phyloP scores from a whole-genome alignment of 176 grass and related monocot species.

The Carex scoparia region DNA sequence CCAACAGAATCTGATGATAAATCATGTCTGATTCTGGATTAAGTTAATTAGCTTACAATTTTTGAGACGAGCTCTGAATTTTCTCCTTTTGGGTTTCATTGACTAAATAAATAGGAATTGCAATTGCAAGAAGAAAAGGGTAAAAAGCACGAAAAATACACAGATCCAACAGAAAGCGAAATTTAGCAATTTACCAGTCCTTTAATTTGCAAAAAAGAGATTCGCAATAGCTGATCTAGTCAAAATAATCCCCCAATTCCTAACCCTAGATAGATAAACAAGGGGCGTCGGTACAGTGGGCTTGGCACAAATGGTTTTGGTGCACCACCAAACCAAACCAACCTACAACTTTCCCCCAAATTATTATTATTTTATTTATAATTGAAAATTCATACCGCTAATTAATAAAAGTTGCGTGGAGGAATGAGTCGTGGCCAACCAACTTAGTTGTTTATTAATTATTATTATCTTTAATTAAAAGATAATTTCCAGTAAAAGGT shows the following conservation, averaged over 20 bases:
- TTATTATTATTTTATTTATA: neutral
- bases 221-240: conserved; percentile 14
- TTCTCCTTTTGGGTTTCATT: conserved; percentile 24
- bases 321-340: neutral
- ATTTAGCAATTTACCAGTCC: conserved; percentile 20
- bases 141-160: neutral
- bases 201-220: conserved; percentile 20
- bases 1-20: neutral
- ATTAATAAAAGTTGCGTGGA: conserved; percentile 15
- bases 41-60: conserved; percentile 16
- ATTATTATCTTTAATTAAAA: neutral
- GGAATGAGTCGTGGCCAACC: neutral
- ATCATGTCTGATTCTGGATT: conserved; percentile 10
- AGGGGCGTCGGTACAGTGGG: conserved; percentile 17
- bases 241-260: conserved; percentile 14
- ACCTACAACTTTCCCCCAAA: neutral
- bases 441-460: conserved; percentile 1
- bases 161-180: conserved; percentile 5
- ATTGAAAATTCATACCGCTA: neutral
- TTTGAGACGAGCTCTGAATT: conserved; percentile 29
- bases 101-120: neutral
- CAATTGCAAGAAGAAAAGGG: neutral
- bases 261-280: conserved; percentile 21
- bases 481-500: neutral
- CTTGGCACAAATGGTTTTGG: conserved; percentile 5